These are phyloP conservation scores for Salinomyces thailandicus DNA, from an alignment of 2,329 filamentous ascomycete genomes.

Conservation along the genomic window DNA sequence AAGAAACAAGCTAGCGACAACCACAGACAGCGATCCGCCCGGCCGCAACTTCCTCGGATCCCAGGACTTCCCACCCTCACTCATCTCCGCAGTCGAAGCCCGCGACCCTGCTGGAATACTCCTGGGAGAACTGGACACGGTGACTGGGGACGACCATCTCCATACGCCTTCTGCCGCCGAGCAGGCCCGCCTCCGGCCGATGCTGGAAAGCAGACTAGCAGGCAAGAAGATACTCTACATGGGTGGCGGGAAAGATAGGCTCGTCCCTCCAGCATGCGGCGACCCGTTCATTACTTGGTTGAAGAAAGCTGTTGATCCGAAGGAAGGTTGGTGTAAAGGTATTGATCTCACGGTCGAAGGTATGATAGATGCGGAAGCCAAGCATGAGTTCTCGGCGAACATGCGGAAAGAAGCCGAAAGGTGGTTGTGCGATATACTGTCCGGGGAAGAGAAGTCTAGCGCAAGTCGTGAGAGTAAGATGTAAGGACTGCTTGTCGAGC, in stretches of 20 bases:
- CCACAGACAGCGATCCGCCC: constrained; percentile 44
- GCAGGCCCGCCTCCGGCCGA: constrained; percentile 31
- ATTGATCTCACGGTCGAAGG: constrained; percentile 51
- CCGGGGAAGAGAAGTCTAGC: constrained; percentile 10
- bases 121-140: constrained; percentile 36
- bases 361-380: constrained; percentile 55
- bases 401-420: constrained; percentile 58
- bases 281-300: constrained; percentile 53
- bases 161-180: constrained; percentile 34
- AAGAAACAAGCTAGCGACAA: constrained; percentile 52
- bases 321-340: constrained; percentile 45
- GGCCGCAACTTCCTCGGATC: constrained; percentile 63
- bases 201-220: constrained; percentile 25
- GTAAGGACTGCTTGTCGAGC: no score
- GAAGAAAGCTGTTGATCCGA: constrained; percentile 37
- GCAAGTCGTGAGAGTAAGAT: constrained; percentile 6
- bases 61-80: constrained; percentile 59
- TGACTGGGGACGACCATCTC: constrained; percentile 19
- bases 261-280: constrained; percentile 58
- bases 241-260: constrained; percentile 56
- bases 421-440: constrained; percentile 46
- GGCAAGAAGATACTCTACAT: constrained; percentile 57
- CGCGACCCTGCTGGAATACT: constrained; percentile 69
- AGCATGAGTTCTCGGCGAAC: constrained; percentile 55
- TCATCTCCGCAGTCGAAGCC: constrained; percentile 52